These are phyloP conservation scores for Picea glauca DNA, from an alignment of 75 land plant species.

Conservation along the genomic window DNA sequence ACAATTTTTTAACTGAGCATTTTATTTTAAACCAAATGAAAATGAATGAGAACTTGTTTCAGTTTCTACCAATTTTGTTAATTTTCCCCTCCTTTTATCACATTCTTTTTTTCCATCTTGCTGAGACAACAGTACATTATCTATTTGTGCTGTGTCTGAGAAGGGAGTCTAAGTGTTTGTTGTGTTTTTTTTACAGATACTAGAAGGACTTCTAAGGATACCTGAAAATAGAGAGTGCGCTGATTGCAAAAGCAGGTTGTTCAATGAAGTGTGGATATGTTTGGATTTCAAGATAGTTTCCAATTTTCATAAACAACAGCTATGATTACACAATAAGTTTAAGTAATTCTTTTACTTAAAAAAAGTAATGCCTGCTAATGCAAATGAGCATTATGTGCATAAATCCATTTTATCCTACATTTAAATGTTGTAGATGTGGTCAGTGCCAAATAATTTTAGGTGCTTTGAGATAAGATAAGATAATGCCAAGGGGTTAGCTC, in stretches of 20 bases:
- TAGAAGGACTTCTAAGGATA: slow-evolving; percentile 82
- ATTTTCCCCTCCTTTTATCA: background rate
- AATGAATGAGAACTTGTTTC: background rate
- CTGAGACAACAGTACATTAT: background rate
- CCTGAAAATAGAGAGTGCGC: slow-evolving; percentile 96
- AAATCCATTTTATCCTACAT: too few species aligned
- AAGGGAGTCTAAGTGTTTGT: background rate
- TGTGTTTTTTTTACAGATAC: slow-evolving; percentile 40
- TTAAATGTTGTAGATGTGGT: too few species aligned
- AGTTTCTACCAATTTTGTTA: background rate
- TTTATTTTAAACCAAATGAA: background rate
- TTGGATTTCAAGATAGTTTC: background rate
- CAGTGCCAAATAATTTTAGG: too few species aligned
- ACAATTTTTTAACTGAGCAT: background rate
- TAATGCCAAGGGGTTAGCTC: too few species aligned
- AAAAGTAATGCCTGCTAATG: background rate
- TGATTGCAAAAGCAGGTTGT: slow-evolving; percentile 89
- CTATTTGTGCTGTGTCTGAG: too few species aligned
- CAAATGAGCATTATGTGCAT: background rate
- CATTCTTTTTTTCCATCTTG: background rate
- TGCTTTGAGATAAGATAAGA: too few species aligned
- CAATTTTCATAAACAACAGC: background rate
- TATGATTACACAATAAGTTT: background rate
- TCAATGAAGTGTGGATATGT: background rate
- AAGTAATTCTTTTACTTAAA: background rate